phyloP scores from a whole-genome alignment of 2,329 filamentous ascomycete genomes.

The Daldinia sp. region DNA sequence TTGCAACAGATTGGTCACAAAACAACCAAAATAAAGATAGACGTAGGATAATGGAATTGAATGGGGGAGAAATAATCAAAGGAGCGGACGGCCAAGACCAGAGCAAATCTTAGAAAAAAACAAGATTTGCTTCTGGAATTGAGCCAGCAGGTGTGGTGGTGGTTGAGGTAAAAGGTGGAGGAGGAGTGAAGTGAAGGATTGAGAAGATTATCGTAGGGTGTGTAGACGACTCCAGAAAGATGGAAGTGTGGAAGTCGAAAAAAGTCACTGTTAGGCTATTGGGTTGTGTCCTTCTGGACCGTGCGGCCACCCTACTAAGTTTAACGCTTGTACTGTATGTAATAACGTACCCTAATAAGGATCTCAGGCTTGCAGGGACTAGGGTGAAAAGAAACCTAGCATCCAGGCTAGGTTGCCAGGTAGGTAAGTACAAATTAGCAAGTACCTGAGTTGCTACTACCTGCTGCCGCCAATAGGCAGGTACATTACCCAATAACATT shows the following conservation, averaged over 20 bases:
- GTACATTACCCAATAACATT: constrained; percentile 28
- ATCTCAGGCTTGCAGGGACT: constrained; percentile 40
- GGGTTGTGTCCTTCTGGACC: constrained; percentile 35
- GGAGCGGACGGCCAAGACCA: constrained; percentile 73
- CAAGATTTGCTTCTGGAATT: constrained; percentile 67
- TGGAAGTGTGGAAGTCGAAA: constrained; percentile 44
- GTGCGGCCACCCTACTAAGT: constrained; percentile 23
- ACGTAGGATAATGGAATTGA: constrained; percentile 47
- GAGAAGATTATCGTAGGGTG: constrained; percentile 36
- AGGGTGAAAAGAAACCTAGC: constrained; percentile 11
- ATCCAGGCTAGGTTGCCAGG: neutral
- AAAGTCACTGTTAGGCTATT: constrained; percentile 43
- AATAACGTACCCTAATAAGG: constrained; percentile 37
- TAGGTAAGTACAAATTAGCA: constrained; percentile 5
- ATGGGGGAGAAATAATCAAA: constrained; percentile 53
- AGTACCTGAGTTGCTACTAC: neutral
- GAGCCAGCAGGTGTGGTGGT: constrained; percentile 59
- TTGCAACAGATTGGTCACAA: constrained; percentile 39
- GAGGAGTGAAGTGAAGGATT: constrained; percentile 42
- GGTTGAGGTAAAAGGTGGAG: constrained; percentile 36
- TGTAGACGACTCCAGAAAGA: constrained; percentile 29
- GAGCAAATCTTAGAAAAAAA: constrained; percentile 59
- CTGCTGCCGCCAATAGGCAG: constrained; percentile 20
- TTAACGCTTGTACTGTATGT: constrained; percentile 22
- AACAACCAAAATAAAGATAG: constrained; percentile 48